phyloP scores from a whole-genome alignment of 1,139 yeast genomes.

The Blastobotrys indianensis region DNA sequence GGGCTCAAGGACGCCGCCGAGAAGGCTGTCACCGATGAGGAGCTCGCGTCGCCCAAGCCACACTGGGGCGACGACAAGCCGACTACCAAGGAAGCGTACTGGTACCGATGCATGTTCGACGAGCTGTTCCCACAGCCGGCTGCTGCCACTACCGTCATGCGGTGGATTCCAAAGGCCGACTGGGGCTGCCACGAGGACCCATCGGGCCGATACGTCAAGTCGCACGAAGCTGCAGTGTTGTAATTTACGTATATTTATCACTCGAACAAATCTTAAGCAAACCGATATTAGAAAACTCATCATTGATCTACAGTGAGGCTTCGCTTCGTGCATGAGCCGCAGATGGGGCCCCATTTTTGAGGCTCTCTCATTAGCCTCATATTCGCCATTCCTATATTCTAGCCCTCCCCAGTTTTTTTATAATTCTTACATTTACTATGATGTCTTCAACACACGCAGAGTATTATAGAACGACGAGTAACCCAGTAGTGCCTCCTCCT shows the following conservation, averaged over 20 bases:
- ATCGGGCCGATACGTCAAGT: slow-evolving; percentile 91
- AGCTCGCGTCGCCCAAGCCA: slow-evolving; percentile 81
- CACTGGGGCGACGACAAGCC: slow-evolving; percentile 97
- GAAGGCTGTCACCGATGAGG: slow-evolving; percentile 77
- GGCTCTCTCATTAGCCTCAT: no score
- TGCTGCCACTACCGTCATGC: slow-evolving; percentile 94
- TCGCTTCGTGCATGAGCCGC: neutral
- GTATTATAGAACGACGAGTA: no score
- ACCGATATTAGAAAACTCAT: no score
- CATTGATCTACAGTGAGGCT: neutral
- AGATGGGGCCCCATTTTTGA: no score
- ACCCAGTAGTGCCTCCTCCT: no score
- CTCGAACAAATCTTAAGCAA: no score
- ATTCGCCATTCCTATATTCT: no score
- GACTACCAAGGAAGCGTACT: slow-evolving; percentile 96
- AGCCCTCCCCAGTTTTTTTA: no score
- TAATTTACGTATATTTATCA: no score
- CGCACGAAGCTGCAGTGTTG: slow-evolving; percentile 45
- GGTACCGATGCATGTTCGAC: slow-evolving; percentile 96
- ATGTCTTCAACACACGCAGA: no score
- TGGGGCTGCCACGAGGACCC: slow-evolving; percentile 99
- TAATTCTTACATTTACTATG: no score
- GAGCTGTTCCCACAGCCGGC: slow-evolving; percentile 83
- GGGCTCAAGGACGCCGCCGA: slow-evolving; percentile 95
- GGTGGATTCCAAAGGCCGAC: slow-evolving; percentile 99